These are phyloP conservation scores for Ophiosphaerella korrae DNA, from an alignment of 2,329 filamentous ascomycete species.

Conservation along the genomic window DNA sequence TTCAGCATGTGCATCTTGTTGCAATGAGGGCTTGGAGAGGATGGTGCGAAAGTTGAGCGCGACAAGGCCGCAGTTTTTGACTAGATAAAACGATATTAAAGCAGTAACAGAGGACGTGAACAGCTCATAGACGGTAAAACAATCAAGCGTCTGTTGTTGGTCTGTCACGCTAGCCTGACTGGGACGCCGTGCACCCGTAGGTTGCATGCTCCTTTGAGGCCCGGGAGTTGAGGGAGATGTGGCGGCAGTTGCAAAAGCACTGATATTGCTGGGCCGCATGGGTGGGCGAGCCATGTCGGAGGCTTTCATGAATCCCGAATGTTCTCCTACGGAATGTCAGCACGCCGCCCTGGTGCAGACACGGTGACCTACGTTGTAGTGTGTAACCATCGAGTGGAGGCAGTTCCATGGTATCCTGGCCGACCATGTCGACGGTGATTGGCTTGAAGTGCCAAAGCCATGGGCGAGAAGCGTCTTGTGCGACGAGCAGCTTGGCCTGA, in stretches of 20 bases:
- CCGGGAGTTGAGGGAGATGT: conserved; percentile 25
- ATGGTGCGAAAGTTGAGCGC: conserved; percentile 47
- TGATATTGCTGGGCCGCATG: conserved; percentile 26
- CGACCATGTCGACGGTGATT: conserved; percentile 27
- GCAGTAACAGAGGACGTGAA: conserved; percentile 46
- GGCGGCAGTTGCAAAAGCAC: conserved; percentile 20
- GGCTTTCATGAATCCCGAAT: conserved; percentile 40
- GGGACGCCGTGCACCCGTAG: conserved; percentile 19
- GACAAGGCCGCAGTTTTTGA: conserved; percentile 37
- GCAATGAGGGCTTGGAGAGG: conserved; percentile 27
- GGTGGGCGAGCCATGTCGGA: conserved; percentile 41
- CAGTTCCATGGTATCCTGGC: conserved; percentile 24
- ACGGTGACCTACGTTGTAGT: conserved; percentile 34
- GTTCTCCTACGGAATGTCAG: conserved; percentile 39
- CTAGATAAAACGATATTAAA: conserved; percentile 41
- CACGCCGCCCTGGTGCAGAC: neutral
- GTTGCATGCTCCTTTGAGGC: conserved; percentile 25
- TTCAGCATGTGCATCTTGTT: conserved; percentile 8
- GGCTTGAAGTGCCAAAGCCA: conserved; percentile 45
- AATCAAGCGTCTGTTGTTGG: conserved; percentile 35
- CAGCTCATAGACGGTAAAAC: conserved; percentile 43
- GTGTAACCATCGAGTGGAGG: conserved; percentile 36
- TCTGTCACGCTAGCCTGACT: conserved; percentile 17
- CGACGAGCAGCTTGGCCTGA: conserved; percentile 31
- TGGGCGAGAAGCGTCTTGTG: conserved; percentile 36